A percentile compares a stretch with the other conserved stretches of the same genome.
Evolutionary conservation across 202 grass and related monocot species (phyloP).

Genomic region (Thinopyrum obtusiflorum): DNA sequence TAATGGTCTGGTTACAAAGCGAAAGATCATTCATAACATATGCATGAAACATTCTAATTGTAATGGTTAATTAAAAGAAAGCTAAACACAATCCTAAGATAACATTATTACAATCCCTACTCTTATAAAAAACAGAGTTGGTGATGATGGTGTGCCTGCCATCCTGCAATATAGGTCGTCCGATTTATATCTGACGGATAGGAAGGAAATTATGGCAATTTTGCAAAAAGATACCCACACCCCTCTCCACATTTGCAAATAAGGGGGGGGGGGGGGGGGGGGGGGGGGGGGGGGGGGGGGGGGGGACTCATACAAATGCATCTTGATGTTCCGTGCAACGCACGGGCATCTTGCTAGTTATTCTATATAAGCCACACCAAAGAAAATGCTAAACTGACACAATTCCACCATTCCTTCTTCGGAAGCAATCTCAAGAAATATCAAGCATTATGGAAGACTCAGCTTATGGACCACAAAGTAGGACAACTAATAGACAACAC

Average conservation of each 20-base stretch:
- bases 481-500: background rate
- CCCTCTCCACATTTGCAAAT: no score
- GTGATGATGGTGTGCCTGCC: no score
- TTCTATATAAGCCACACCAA: background rate
- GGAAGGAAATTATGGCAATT: no score
- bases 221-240: no score
- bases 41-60: background rate
- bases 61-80: background rate
- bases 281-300: no score
- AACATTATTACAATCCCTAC: background rate
- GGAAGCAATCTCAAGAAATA: background rate
- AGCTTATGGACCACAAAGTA: background rate
- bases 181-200: no score
- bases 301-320: no score
- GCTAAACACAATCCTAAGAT: background rate
- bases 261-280: no score
- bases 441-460: background rate
- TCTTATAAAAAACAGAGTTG: no score
- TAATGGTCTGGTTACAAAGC: background rate
- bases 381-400: background rate
- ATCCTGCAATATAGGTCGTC: no score
- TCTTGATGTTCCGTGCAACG: no score
- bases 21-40: background rate
- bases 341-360: no score
- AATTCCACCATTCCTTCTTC: background rate